phyloP scores from a whole-genome alignment of 2,329 filamentous ascomycete genomes.

The Aspergillus ochraceus region DNA sequence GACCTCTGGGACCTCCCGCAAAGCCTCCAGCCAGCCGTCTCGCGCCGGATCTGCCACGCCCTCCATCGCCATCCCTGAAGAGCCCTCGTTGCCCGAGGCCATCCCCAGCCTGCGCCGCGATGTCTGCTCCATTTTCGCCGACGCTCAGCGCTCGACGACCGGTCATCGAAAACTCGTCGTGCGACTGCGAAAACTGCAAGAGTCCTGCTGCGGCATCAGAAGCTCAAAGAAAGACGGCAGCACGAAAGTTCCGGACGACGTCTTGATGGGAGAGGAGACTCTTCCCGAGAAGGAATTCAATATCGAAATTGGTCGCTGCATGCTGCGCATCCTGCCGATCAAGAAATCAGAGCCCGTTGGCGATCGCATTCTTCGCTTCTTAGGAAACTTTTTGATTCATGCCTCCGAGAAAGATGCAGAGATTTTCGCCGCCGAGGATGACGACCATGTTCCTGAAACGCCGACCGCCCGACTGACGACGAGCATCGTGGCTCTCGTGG shows the following conservation, averaged over 20 bases:
- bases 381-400: slow-evolving; percentile 81
- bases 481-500: slow-evolving; percentile 68
- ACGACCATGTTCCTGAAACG: slow-evolving; percentile 74
- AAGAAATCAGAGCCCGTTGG: slow-evolving; percentile 90
- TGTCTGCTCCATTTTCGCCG: slow-evolving; percentile 70
- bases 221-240: slow-evolving; percentile 32
- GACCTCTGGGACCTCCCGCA: slow-evolving; percentile 37
- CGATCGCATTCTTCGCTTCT: slow-evolving; percentile 80
- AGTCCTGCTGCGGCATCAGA: slow-evolving; percentile 68
- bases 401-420: slow-evolving; percentile 67
- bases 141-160: slow-evolving; percentile 85
- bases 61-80: slow-evolving; percentile 60
- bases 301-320: slow-evolving; percentile 76
- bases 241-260: slow-evolving; percentile 52
- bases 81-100: slow-evolving; percentile 47
- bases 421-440: slow-evolving; percentile 60
- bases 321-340: slow-evolving; percentile 77
- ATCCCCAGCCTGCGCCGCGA: slow-evolving; percentile 66
- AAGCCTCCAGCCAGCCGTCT: slow-evolving; percentile 65
- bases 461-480: slow-evolving; percentile 78
- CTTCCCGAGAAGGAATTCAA: slow-evolving; percentile 88
- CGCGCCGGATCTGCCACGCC: slow-evolving; percentile 62
- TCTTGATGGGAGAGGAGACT: slow-evolving; percentile 56
- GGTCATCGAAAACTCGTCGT: slow-evolving; percentile 88
- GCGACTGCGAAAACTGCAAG: slow-evolving; percentile 85